Percentiles rank a stretch among this genome's conserved stretches.
These are phyloP conservation scores for Backusella morwellensis DNA, from an alignment of 192 early-diverging fungal species.

Conservation along the genomic window DNA sequence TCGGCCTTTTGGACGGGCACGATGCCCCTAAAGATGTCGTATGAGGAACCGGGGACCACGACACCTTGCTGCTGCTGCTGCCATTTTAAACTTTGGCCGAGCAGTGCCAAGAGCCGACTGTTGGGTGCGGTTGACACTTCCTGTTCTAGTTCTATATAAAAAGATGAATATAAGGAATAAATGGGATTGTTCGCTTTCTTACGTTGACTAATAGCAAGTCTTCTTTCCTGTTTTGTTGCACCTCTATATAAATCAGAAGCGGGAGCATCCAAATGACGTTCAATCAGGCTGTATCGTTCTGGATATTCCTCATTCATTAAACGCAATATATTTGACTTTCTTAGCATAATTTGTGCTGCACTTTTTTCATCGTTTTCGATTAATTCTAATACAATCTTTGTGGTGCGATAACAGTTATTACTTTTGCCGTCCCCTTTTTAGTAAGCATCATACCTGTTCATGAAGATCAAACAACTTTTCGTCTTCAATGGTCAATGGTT, in stretches of 20 bases:
- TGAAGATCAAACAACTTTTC: conserved; percentile 82
- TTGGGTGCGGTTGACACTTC: conserved; percentile 76
- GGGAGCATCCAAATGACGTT: conserved; percentile 62
- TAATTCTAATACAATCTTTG: conserved; percentile 80
- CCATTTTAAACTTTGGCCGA: conserved; percentile 89
- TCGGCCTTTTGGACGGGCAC: conserved; percentile 58
- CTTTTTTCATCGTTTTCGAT: conserved; percentile 80
- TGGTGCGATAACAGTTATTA: neutral
- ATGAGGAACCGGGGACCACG: conserved; percentile 63
- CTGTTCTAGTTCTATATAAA: conserved; percentile 38
- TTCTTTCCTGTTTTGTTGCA: conserved; percentile 72
- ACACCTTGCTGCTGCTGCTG: conserved; percentile 77
- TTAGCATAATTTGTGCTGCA: conserved; percentile 79
- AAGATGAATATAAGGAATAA: neutral
- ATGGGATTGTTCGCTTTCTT: neutral
- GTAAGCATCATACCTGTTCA: conserved; percentile 63
- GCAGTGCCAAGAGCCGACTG: conserved; percentile 76
- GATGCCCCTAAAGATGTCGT: conserved; percentile 81
- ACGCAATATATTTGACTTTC: conserved; percentile 90
- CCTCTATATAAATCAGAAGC: conserved; percentile 56
- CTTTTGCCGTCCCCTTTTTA: neutral
- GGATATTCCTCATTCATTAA: conserved; percentile 66
- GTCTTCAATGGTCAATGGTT: conserved; percentile 63
- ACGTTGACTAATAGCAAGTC: conserved; percentile 72
- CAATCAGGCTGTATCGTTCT: conserved; percentile 82